Evolutionary conservation across 305 asterid genomes (phyloP).

Genomic region (Solanum chacoense): DNA sequence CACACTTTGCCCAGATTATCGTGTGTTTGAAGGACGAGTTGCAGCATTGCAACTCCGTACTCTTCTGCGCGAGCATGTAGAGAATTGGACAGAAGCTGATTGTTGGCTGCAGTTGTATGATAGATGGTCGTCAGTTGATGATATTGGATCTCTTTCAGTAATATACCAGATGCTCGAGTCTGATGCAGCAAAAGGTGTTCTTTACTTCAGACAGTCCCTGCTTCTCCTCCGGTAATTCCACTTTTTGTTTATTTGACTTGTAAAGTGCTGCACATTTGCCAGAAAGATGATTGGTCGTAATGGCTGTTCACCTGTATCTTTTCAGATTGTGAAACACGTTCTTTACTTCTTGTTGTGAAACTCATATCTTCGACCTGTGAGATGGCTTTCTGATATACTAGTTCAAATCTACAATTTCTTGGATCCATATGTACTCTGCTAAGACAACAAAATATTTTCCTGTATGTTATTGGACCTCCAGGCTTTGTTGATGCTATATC

Average conservation of each 20-base stretch:
- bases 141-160: conserved; percentile 89
- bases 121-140: conserved; percentile 93
- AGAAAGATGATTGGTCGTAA: neutral
- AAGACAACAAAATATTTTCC: neutral
- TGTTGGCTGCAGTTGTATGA: conserved; percentile 97
- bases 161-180: conserved; percentile 96
- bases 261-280: neutral
- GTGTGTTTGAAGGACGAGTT: conserved; percentile 86
- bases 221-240: conserved; percentile 74
- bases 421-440: neutral
- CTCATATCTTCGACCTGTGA: neutral
- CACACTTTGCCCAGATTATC: conserved; percentile 63
- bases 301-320: neutral
- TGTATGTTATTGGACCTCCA: neutral
- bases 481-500: neutral
- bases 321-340: neutral
- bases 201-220: conserved; percentile 88
- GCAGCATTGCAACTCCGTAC: conserved; percentile 67
- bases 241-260: neutral
- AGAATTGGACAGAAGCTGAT: conserved; percentile 90
- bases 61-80: conserved; percentile 85
- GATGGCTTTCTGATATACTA: neutral
- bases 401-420: neutral
- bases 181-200: conserved; percentile 83
- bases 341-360: neutral